Conservation (phyloP, 1,284 basidiomycete species). For the Pterulicium gracile region DNA sequence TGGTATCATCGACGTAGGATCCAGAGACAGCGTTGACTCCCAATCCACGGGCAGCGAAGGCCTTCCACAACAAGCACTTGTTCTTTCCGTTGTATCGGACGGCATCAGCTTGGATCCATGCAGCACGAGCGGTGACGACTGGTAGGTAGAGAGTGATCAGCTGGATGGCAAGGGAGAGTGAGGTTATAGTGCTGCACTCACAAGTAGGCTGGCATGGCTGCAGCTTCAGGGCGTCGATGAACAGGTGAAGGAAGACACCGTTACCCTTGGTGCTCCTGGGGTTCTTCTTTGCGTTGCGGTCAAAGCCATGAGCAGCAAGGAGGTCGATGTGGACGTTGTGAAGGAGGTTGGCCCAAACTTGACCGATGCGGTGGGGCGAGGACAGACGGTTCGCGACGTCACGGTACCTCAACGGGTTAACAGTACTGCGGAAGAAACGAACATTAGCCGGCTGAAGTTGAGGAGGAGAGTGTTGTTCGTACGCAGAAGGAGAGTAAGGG, state of each 20-base stretch:
- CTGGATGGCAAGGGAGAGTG: neutral
- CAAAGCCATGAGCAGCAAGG: slow-evolving; percentile 30
- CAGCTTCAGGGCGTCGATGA: slow-evolving; percentile 35
- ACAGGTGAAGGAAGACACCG: slow-evolving; percentile 35
- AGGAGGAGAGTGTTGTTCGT: slow-evolving; percentile 4
- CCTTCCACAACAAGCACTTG: slow-evolving; percentile 33
- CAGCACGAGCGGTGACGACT: slow-evolving; percentile 29
- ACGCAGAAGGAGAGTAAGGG: slow-evolving; percentile 31
- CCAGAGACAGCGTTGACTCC: slow-evolving; percentile 33
- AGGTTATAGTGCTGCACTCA: slow-evolving; percentile 15
- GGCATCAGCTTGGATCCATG: slow-evolving; percentile 43
- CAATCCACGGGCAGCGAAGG: slow-evolving; percentile 40
- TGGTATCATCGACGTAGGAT: slow-evolving; percentile 23
- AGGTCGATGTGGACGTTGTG: slow-evolving; percentile 41
- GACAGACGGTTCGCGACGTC: slow-evolving; percentile 16
- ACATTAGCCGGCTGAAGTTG: neutral
- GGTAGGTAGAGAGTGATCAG: slow-evolving; percentile 7
- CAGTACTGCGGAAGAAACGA: slow-evolving; percentile 12
- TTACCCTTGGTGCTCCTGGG: slow-evolving; percentile 32
- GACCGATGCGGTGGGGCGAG: slow-evolving; percentile 21
- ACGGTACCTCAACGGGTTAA: slow-evolving; percentile 29
- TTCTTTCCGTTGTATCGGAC: slow-evolving; percentile 37
- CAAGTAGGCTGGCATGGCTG: slow-evolving; percentile 44
- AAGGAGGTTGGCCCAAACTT: slow-evolving; percentile 43
- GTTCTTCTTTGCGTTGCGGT: slow-evolving; percentile 27